These are phyloP conservation scores for Anthostomella pinea DNA, from an alignment of 2,329 filamentous ascomycete species.

Conservation along the genomic window DNA sequence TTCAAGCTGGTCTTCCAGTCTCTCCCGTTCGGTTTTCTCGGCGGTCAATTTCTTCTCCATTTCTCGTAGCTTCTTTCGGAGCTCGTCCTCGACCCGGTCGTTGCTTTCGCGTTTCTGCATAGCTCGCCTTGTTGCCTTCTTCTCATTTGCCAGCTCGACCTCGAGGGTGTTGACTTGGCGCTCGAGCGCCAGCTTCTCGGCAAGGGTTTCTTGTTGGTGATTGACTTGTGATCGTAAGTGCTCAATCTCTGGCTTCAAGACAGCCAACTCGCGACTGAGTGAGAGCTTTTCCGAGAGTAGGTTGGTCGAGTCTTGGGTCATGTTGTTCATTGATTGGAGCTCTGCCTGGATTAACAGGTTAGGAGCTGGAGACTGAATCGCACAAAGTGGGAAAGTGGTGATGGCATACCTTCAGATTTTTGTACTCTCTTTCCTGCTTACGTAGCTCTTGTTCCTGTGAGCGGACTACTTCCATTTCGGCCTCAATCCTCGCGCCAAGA, in stretches of 20 bases:
- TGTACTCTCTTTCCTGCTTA: slow-evolving; percentile 47
- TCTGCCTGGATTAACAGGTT: slow-evolving; percentile 56
- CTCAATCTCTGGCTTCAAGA: slow-evolving; percentile 54
- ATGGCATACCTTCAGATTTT: slow-evolving; percentile 43
- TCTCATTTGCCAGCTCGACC: slow-evolving; percentile 80
- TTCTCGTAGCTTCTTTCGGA: slow-evolving; percentile 40
- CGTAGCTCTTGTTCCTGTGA: slow-evolving; percentile 47
- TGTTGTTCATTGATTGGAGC: slow-evolving; percentile 63
- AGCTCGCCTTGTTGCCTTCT: slow-evolving; percentile 61
- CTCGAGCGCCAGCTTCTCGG: slow-evolving; percentile 78
- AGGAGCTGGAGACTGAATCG: too few species aligned
- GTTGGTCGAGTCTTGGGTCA: slow-evolving; percentile 68
- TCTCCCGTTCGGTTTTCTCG: slow-evolving; percentile 31
- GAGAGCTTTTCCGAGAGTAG: slow-evolving; percentile 59
- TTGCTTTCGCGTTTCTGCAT: slow-evolving; percentile 42
- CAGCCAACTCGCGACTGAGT: slow-evolving; percentile 49
- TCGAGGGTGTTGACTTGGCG: slow-evolving; percentile 74
- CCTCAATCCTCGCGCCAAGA: slow-evolving; percentile 41
- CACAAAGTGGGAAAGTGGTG: too few species aligned
- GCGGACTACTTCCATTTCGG: slow-evolving; percentile 39
- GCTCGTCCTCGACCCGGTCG: slow-evolving; percentile 39
- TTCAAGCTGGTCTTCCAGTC: slow-evolving; percentile 33
- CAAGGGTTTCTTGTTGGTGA: slow-evolving; percentile 64
- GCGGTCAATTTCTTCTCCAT: slow-evolving; percentile 31
- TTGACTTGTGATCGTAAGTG: slow-evolving; percentile 53